Base-by-base conservation (phyloP, 805 yeast species). In the Candida broadrunensis region DNA sequence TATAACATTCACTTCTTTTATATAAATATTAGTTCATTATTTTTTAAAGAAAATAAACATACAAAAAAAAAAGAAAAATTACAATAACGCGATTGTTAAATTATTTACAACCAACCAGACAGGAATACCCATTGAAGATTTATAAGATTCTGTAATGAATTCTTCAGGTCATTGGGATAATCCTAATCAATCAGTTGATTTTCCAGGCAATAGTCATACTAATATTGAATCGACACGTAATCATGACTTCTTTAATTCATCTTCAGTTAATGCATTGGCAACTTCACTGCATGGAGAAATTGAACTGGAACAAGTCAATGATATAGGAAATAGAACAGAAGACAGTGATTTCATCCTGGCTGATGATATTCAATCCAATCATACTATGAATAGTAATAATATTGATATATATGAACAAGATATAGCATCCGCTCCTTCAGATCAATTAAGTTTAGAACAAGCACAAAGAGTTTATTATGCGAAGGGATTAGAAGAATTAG, bases 401-500 rank as follows among this genome's bases (percentile, higher is more conserved):
- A 25, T 15, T 37, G 47, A 24, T 16, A 38, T 38, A 20, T 61
- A 57, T 9, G 32, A 29, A 14, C 23, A 32, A 12, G 24, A 12
- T 18, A 4, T 7, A 17, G 35, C 4, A 11, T 32, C 35, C 4
- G 35, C 24, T 9, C 35, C 35, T 9, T 32, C 35, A 32, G 23
- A 18, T 18, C 70, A 66, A 39, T 72, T 72, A 2, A 59, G 66
- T 15, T 44, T 65, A 30, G 75, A 70, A 44, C 71, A 67, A 41
- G 53, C 66, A 0, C 74, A 68, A 44, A 44, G 61, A n/a, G 63
- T 63, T 1, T 70, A 65, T 49, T 70, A 70, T 39, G 37, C 55
- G 2, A 60, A 55, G 47, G 87, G 85, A 0, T 58, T 82, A 3
- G 71, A 72, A 40, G 78, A 75, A 36, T 58, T 82, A 41, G 89